Base-by-base conservation (phyloP, 352 stramenopile genomes). In the Lagenidium sp. region DNA sequence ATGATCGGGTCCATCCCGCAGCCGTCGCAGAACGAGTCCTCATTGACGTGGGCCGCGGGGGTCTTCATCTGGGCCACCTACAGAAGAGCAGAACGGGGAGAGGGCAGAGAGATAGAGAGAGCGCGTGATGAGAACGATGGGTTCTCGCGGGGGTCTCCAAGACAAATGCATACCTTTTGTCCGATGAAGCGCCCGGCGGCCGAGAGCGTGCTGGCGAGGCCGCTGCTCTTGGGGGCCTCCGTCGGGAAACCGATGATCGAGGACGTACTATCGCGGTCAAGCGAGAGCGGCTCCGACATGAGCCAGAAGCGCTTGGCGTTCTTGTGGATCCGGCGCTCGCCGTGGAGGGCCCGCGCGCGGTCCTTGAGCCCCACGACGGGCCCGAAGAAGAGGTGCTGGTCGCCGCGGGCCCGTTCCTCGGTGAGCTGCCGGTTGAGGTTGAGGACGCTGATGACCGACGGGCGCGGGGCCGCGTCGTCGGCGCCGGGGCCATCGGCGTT, bases 1-100 rank as follows among this genome's bases (percentile, higher is more conserved):
- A 92, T 58, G 50, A 94, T 85, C 15, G 82, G 82, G 50, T 92
- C 79, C 82, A 94, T 88, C 47, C 82, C 82, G 42, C 82, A 94
- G 44, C 82, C 82, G 46, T 94, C 82, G 53, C 82, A 94, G 68
- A 94, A 94, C 51, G 82, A 92, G 54, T 94, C 77, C 12, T 88
- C 74, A 58, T 94, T 88, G 34, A 94, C 68, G 40, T 91, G 70
- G 6, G 61, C 63, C 12, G 73, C 51, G 34, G 77, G 65, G 34
- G 83, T 69, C 58, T 91, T 91, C 62, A 89, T 72, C 48, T 77
- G 62, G 34, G 79, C 72, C 20, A 94, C 63, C 65, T 78, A 26
- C 29, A 12, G 19, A 26, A 41, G 8, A 29, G n/a, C n/a, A n/a
- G n/a, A n/a, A n/a, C n/a, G n/a, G n/a, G n/a, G n/a, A n/a, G n/a